phyloP scores from a whole-genome alignment of 73 alveolate species.

The Paramecium pentaurelia region DNA sequence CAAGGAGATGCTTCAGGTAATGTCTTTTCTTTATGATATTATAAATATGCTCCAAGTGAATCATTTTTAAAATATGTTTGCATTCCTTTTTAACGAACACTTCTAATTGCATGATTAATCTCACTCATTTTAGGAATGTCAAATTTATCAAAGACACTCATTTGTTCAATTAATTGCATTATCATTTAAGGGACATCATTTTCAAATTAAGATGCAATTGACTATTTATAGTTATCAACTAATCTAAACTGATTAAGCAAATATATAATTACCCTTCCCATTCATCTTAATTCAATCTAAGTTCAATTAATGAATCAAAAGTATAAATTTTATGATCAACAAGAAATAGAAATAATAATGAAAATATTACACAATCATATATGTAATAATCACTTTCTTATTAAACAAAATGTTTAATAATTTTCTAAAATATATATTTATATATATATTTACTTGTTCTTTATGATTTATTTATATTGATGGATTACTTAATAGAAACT shows the following conservation, averaged over 20 bases:
- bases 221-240: background rate
- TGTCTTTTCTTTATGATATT: conserved; percentile 26
- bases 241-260: background rate
- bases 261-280: conserved; percentile 15
- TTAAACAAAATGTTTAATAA: background rate
- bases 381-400: background rate
- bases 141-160: background rate
- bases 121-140: background rate
- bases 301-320: background rate
- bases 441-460: background rate
- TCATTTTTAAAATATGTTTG: conserved; percentile 53
- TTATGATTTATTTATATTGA: background rate
- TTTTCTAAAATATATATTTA: background rate
- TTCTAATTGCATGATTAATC: background rate
- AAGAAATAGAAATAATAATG: background rate
- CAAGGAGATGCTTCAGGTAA: background rate
- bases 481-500: conserved; percentile 11
- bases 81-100: conserved; percentile 36
- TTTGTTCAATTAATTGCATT: background rate
- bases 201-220: background rate
- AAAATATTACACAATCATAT: conserved; percentile 18
- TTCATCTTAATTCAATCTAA: background rate
- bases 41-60: conserved; percentile 39
- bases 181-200: conserved; percentile 19
- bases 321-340: conserved; percentile 2